Evolutionary conservation across 129 eudicot species (phyloP).

Genomic region (Flaveria linearis): DNA sequence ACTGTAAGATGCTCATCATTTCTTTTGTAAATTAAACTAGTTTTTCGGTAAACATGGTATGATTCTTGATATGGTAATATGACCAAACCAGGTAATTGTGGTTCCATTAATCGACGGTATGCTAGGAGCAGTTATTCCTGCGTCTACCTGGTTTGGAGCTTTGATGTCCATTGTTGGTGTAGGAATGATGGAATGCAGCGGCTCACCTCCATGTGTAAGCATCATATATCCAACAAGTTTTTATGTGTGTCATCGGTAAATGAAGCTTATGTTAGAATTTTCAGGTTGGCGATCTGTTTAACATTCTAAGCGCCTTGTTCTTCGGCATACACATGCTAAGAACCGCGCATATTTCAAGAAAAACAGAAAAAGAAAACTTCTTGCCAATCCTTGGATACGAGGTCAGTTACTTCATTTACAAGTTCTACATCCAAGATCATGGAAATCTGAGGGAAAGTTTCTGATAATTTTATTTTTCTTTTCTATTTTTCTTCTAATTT

Average conservation of each 20-base stretch:
- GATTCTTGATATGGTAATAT: conserved; percentile 23
- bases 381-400: conserved; percentile 85
- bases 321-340: conserved; percentile 88
- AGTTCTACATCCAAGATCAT: neutral
- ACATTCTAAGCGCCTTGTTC: conserved; percentile 75
- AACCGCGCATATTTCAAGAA: conserved; percentile 74
- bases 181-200: conserved; percentile 41
- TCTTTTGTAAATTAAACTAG: neutral
- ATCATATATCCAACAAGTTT: neutral
- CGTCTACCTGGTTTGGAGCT: conserved; percentile 82
- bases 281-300: conserved; percentile 79
- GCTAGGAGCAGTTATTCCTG: conserved; percentile 71
- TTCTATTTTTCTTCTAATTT: neutral
- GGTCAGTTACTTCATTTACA: conserved; percentile 42
- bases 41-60: neutral
- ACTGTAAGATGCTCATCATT: conserved; percentile 54
- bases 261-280: conserved; percentile 14
- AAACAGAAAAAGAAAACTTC: conserved; percentile 57
- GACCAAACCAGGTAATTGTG: conserved; percentile 63
- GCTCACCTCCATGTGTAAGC: conserved; percentile 46
- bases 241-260: neutral
- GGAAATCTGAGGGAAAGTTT: neutral
- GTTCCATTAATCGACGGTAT: conserved; percentile 87
- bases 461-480: neutral
- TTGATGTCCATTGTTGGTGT: conserved; percentile 63